A percentile compares a stretch with the other conserved stretches of the same genome.
Evolutionary conservation across 2,329 filamentous ascomycete genomes (phyloP).

Genomic region (Microsporum ferrugineum): DNA sequence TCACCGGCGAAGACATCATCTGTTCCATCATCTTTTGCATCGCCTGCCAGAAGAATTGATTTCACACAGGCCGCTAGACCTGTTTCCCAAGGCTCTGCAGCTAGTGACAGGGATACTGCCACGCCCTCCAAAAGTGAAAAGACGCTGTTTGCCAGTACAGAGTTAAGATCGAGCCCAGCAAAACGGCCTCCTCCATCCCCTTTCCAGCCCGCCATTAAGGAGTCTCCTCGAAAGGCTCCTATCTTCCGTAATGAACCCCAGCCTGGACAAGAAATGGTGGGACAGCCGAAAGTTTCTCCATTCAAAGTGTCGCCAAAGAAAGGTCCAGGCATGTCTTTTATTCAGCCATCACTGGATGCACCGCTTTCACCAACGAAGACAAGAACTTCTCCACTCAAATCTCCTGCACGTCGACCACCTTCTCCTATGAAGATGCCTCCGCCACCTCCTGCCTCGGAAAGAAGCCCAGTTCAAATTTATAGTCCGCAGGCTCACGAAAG

Average conservation of each 20-base stretch:
- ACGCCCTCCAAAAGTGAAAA: background rate
- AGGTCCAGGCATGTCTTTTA: conserved; percentile 26
- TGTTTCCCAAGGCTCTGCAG: background rate
- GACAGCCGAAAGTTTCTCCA: conserved; percentile 21
- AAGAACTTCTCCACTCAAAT: conserved; percentile 30
- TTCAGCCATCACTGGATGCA: conserved; percentile 25
- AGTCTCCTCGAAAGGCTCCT: conserved; percentile 29
- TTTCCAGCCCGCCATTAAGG: conserved; percentile 32
- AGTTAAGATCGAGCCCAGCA: conserved; percentile 35
- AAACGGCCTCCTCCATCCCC: conserved; percentile 35
- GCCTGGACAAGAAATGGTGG: background rate
- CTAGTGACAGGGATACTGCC: background rate
- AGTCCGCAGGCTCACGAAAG: background rate
- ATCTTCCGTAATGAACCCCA: conserved; percentile 18
- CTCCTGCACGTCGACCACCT: conserved; percentile 33
- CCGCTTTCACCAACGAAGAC: conserved; percentile 27
- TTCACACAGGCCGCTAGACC: conserved; percentile 14
- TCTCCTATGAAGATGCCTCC: conserved; percentile 28
- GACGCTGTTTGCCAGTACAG: conserved; percentile 22
- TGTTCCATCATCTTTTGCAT: conserved; percentile 18
- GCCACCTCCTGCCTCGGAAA: background rate
- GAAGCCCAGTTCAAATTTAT: background rate
- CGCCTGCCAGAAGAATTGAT: conserved; percentile 31
- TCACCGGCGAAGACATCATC: conserved; percentile 26
- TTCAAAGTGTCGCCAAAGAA: conserved; percentile 37